A percentile compares a stretch with the other conserved stretches of the same genome.
Evolutionary conservation across 2,329 filamentous ascomycete species (phyloP).

Genomic region (Paraphaeosphaeria minitans): DNA sequence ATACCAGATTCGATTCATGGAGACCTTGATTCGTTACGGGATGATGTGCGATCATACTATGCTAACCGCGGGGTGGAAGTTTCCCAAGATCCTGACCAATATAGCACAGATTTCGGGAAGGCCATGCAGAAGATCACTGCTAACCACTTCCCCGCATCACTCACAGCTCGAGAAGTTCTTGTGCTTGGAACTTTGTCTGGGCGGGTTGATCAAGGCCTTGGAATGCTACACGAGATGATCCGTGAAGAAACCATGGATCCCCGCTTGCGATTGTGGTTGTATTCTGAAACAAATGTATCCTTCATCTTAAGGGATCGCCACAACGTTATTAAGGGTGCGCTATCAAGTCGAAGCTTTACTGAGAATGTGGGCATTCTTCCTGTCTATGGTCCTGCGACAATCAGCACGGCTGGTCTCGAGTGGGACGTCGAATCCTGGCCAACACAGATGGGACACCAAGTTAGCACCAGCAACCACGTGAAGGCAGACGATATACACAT

Average conservation of each 20-base stretch:
- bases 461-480: conserved; percentile 58
- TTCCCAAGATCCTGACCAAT: conserved; percentile 76
- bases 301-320: conserved; percentile 75
- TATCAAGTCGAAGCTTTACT: conserved; percentile 61
- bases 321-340: conserved; percentile 70
- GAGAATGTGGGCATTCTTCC: conserved; percentile 88
- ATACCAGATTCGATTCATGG: conserved; percentile 73
- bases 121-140: conserved; percentile 63
- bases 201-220: conserved; percentile 89
- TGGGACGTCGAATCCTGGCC: conserved; percentile 89
- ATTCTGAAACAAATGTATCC: conserved; percentile 80
- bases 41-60: conserved; percentile 70
- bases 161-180: conserved; percentile 65
- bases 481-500: conserved; percentile 48
- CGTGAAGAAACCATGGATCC: conserved; percentile 54
- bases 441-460: conserved; percentile 58
- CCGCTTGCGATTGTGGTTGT: conserved; percentile 67
- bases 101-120: conserved; percentile 91
- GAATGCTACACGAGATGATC: conserved; percentile 84
- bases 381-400: conserved; percentile 75
- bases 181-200: conserved; percentile 85
- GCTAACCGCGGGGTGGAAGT: conserved; percentile 64
- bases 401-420: conserved; percentile 79
- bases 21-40: conserved; percentile 82
- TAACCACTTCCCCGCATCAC: conserved; percentile 43